Evolutionary conservation across 1,284 basidiomycete species (phyloP), one percentile per base, ranked within the genome.

Genomic region (Cystobasidium sp.): DNA sequence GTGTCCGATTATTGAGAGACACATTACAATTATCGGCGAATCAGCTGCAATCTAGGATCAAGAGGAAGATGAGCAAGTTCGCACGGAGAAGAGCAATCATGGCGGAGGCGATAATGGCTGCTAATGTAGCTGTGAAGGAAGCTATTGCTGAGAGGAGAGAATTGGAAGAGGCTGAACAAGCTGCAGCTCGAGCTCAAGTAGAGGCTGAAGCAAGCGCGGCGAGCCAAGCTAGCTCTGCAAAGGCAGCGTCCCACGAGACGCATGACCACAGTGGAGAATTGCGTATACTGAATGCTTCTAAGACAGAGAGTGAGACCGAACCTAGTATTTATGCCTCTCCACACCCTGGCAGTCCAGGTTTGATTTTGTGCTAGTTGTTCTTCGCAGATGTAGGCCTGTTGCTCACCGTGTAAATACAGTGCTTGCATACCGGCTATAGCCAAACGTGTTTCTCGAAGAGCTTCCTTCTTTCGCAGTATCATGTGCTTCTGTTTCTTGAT

Each of bases 131-230:
- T 6, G 56, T 59, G 9, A 7, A 41, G 20, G 56, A 59, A 41
- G 56, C 56, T 16, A 59, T n/a, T 10, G 56, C 56, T 59, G 56
- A 31, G 37, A 59, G 56, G 43, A 59, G 56, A 24, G 56, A 59
- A 16, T n/a, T 59, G 14, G 5, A 41, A n/a, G 56, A 59, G 24
- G 53, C 53, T 8, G 8, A 14, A n/a, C 24, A 37, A 37, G 53
- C 20, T 6, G 9, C 14, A 12, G 37, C 56, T 41, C 16, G 8
- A 18, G 37, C 14, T 6, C 1, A n/a, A n/a, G 7, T 7, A 22
- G 16, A 20, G n/a, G 39, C 16, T 2, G 31, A 31, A 31, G 31
- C 31, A 31, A 31, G 31, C 31, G 5, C 31, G 31, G 31, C 31
- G 31, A 5, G 2, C 5, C 31, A 31, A 31, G 31, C 31, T 31